Conservation (phyloP, 2,329 filamentous ascomycete genomes). For the Arthroderma sp. region DNA sequence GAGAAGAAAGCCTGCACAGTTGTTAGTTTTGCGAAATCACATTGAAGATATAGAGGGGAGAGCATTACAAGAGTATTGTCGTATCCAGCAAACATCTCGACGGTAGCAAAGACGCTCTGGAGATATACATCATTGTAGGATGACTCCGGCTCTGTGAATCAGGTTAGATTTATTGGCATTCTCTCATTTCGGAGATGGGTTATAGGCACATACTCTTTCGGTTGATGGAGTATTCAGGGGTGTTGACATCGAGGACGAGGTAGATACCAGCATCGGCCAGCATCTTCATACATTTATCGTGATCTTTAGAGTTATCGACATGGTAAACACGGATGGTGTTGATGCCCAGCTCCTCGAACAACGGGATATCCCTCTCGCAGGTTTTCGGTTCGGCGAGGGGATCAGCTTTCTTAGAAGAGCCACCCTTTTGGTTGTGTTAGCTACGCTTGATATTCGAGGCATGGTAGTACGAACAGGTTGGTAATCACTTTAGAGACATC, state of each 20-base stretch:
- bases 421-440: constrained; percentile 26
- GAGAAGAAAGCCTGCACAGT: constrained; percentile 56
- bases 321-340: constrained; percentile 91
- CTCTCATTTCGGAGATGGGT: neutral
- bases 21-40: neutral
- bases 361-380: constrained; percentile 66
- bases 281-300: constrained; percentile 73
- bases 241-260: constrained; percentile 84
- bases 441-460: neutral
- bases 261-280: constrained; percentile 81
- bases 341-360: constrained; percentile 75
- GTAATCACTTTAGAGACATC: constrained; percentile 41
- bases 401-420: constrained; percentile 51
- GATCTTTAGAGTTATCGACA: constrained; percentile 69
- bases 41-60: neutral
- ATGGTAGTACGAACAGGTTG: constrained; percentile 37
- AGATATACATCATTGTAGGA: constrained; percentile 86
- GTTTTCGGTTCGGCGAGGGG: constrained; percentile 57
- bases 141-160: constrained; percentile 40
- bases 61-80: constrained; percentile 54
- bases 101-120: constrained; percentile 73
- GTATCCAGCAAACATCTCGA: constrained; percentile 72
- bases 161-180: neutral
- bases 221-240: constrained; percentile 78
- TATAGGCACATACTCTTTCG: constrained; percentile 31